Conservation (phyloP, 441 rosid genomes). For the Syzygium syzygioides region DNA sequence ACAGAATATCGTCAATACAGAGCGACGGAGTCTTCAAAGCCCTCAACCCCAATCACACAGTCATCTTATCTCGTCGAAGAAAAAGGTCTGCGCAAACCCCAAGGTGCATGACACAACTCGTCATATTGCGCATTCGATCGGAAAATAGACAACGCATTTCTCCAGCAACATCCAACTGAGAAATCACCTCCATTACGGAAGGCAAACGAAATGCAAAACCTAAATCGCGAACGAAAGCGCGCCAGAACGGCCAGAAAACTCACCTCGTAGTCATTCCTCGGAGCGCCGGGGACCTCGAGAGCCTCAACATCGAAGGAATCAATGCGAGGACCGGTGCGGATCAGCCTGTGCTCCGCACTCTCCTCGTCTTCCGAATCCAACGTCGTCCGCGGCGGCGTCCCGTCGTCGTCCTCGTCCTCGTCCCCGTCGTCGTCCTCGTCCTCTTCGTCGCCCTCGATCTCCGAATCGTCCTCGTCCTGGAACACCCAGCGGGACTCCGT, state of each 20-base stretch:
- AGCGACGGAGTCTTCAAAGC: background rate
- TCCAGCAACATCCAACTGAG: background rate
- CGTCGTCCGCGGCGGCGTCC: constrained; percentile 19
- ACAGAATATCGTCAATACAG: background rate
- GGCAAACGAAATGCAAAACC: background rate
- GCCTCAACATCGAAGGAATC: constrained; percentile 98
- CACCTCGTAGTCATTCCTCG: constrained; percentile 71
- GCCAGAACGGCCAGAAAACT: background rate
- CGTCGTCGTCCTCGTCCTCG: constrained; percentile 17
- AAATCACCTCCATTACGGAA: background rate
- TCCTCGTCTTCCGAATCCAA: constrained; percentile 81
- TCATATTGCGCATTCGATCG: background rate
- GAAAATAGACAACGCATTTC: background rate
- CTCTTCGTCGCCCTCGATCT: constrained; percentile 38
- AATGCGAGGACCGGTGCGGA: constrained; percentile 82
- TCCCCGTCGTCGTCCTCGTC: constrained; percentile 11
- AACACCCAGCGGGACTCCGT: constrained; percentile 91
- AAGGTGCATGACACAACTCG: background rate
- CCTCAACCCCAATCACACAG: background rate
- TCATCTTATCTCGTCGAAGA: background rate
- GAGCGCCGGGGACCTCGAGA: constrained; percentile 83
- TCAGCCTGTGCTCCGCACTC: constrained; percentile 60
- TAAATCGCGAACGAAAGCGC: background rate
- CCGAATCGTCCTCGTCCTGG: constrained; percentile 80
- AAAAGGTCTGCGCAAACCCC: background rate